These are phyloP conservation scores for Chernovozyma aurita DNA, from an alignment of 1,139 yeast genomes.

Conservation along the genomic window DNA sequence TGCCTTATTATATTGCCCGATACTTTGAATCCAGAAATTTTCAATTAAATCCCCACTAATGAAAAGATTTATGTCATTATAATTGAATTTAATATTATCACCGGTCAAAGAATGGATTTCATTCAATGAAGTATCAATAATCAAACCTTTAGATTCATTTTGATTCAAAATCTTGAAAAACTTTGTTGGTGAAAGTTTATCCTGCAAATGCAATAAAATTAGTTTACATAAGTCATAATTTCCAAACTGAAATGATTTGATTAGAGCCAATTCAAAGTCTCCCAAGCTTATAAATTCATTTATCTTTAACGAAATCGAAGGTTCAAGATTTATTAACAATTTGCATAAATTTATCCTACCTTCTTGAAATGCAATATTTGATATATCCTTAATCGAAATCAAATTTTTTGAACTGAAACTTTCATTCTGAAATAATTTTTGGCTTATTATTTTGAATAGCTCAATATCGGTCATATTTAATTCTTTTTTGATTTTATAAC, in stretches of 20 bases:
- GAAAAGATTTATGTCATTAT: conserved; percentile 11
- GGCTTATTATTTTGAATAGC: conserved; percentile 46
- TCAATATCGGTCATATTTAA: conserved; percentile 54
- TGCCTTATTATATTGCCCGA: conserved; percentile 22
- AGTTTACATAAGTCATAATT: conserved; percentile 62
- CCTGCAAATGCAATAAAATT: conserved; percentile 51
- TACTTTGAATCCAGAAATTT: conserved; percentile 34
- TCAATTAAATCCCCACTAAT: conserved; percentile 41
- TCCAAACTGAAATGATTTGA: conserved; percentile 63
- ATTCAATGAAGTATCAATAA: conserved; percentile 14
- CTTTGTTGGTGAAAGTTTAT: conserved; percentile 33
- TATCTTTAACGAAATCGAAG: conserved; percentile 58
- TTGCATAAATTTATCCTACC: conserved; percentile 73
- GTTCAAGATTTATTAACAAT: conserved; percentile 62
- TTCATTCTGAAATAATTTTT: conserved; percentile 30
- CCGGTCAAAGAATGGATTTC: conserved; percentile 10
- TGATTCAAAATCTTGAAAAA: conserved; percentile 40
- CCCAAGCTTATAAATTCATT: conserved; percentile 65
- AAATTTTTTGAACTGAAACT: conserved; percentile 17
- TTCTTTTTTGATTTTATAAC: conserved; percentile 58
- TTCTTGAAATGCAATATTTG: conserved; percentile 73
- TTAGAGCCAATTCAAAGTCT: conserved; percentile 66
- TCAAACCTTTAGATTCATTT: conserved; percentile 25
- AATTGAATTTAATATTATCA: conserved; percentile 9
- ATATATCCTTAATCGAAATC: conserved; percentile 60